Evolutionary conservation across 2,329 filamentous ascomycete species (phyloP), one percentile per base, ranked within the genome.

Genomic region (Orbilia brochopaga): DNA sequence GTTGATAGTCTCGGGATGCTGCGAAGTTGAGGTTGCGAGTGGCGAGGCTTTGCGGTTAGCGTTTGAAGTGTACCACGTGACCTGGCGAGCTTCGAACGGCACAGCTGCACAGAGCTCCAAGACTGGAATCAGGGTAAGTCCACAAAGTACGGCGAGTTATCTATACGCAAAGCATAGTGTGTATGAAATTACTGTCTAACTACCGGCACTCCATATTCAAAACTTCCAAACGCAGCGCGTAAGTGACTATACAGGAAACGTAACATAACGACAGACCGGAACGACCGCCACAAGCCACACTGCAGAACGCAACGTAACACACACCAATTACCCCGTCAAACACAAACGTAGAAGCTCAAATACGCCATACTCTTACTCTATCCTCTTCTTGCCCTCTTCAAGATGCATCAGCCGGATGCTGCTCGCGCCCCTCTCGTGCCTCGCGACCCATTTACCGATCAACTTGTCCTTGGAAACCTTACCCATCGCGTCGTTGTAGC

Each of bases 321-420:
- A 8, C 30, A 46, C 1, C 37, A n/a, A 23, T 55, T 23, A 44
- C 21, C 19, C 19, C 27, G 27, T 32, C 27, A 32, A 32, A 27
- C 32, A 15, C 24, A 19, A 15, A 46, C 17, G 35, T 11, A 7
- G 10, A 17, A 5, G 24, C 27, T 17, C 15, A 24, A 13, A 42
- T 44, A 52, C 11, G 37, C n/a, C 23, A 37, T n/a, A 5, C 10
- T 7, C 60, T 76, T 85, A 92, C 79, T 99, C 94, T 78, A 96
- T 95, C 79, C 94, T 90, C 85, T 97, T 99, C 85, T 99, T 99
- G 59, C 94, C 94, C 81, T 99, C 94, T 80, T 99, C 94, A 8
- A 76, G 62, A 40, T 76, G 75, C 24, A 76, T 74, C 57, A 77
- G 60, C 52, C 75, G 73, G 37, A 76, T 75, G 37, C 75, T 76